Evolutionary conservation across 1,139 yeast genomes (phyloP).

Genomic region (Zygoascus sp.): DNA sequence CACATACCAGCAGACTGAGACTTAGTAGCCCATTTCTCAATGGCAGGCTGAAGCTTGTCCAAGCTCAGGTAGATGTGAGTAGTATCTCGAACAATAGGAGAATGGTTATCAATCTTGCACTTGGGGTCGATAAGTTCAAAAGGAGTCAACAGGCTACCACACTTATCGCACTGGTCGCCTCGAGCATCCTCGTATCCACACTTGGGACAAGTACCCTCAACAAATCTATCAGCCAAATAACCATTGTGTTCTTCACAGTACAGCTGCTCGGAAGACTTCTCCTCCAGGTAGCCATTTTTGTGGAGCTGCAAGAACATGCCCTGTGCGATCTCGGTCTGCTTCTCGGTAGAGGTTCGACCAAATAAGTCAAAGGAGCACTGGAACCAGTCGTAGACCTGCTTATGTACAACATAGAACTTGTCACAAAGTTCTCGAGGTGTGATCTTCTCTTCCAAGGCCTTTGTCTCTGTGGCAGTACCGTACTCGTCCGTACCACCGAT

Average conservation of each 20-base stretch:
- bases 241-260: slow-evolving; percentile 89
- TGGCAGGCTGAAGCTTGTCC: slow-evolving; percentile 73
- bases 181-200: slow-evolving; percentile 95
- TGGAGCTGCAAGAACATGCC: slow-evolving; percentile 75
- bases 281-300: slow-evolving; percentile 75
- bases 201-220: slow-evolving; percentile 96
- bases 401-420: slow-evolving; percentile 81
- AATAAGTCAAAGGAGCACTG: slow-evolving; percentile 90
- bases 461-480: slow-evolving; percentile 99
- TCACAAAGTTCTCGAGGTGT: slow-evolving; percentile 86
- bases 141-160: slow-evolving; percentile 87
- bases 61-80: slow-evolving; percentile 81
- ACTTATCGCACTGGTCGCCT: slow-evolving; percentile 98
- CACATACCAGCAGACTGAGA: slow-evolving; percentile 72
- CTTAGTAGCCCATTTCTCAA: slow-evolving; percentile 66
- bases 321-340: slow-evolving; percentile 94
- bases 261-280: slow-evolving; percentile 80
- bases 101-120: slow-evolving; percentile 83
- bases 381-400: slow-evolving; percentile 93
- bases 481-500: slow-evolving; percentile 98
- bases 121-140: slow-evolving; percentile 90
- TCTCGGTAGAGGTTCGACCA: slow-evolving; percentile 90
- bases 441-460: slow-evolving; percentile 89
- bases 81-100: slow-evolving; percentile 75
- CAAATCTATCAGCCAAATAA: slow-evolving; percentile 92